A percentile compares a stretch with the other conserved stretches of the same genome.
phyloP scores from a whole-genome alignment of 1,284 basidiomycete species.

The Phenoliferia sp. region DNA sequence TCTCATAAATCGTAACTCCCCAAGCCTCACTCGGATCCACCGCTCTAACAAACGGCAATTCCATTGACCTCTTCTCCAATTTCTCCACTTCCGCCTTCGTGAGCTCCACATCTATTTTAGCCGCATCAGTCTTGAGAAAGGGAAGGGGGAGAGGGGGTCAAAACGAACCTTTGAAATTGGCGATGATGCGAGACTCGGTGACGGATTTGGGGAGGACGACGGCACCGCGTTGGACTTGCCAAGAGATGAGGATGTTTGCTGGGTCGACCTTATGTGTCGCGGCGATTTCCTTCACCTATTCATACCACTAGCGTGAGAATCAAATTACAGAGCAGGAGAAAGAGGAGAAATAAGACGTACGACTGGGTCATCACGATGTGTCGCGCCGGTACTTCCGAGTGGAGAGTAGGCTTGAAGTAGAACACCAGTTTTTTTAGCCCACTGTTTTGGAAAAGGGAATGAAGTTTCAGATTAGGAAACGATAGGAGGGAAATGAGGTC shows the following conservation, averaged over 20 bases:
- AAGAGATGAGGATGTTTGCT: conserved; percentile 44
- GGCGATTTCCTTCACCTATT: conserved; percentile 38
- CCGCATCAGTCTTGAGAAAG: background rate
- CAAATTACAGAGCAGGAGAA: background rate
- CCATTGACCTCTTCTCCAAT: conserved; percentile 57
- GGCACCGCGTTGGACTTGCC: conserved; percentile 43
- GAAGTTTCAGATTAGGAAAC: background rate
- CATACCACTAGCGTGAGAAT: background rate
- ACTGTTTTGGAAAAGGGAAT: background rate
- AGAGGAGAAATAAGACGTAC: conserved; percentile 3
- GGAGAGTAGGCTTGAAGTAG: conserved; percentile 45
- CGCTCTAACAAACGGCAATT: conserved; percentile 54
- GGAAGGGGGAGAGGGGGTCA: background rate
- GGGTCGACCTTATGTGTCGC: conserved; percentile 39
- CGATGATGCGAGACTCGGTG: conserved; percentile 40
- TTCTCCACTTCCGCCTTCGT: conserved; percentile 55
- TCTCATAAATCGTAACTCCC: conserved; percentile 48
- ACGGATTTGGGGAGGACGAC: conserved; percentile 45
- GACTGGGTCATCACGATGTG: conserved; percentile 16
- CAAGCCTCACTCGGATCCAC: conserved; percentile 59
- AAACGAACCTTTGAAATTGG: conserved; percentile 39
- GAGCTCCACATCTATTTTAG: conserved; percentile 50
- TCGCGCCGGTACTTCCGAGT: conserved; percentile 40
- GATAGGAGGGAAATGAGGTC: background rate
- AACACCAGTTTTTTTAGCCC: conserved; percentile 29